Evolutionary conservation across 148 eudicot genomes (phyloP).

Genomic region (Cornus suecica): DNA sequence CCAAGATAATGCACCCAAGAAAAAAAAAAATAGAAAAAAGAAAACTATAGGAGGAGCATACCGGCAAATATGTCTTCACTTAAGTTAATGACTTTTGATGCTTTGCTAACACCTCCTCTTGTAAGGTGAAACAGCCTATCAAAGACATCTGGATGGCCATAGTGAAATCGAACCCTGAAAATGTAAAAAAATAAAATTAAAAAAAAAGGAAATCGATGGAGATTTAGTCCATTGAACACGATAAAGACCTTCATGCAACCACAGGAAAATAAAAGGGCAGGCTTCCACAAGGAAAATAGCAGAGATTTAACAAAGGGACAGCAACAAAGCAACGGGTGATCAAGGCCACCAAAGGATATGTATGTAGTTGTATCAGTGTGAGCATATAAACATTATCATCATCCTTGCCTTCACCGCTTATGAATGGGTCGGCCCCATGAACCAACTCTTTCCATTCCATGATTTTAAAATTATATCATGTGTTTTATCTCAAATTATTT

Average conservation of each 20-base stretch:
- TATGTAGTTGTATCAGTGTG: neutral
- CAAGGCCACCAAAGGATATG: neutral
- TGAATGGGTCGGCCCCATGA: too few relatives aligned
- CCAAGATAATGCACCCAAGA: neutral
- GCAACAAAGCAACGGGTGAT: neutral
- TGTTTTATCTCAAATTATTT: too few relatives aligned
- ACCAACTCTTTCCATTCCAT: too few relatives aligned
- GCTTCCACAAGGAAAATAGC: neutral
- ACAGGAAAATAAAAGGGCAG: neutral
- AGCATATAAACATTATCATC: neutral
- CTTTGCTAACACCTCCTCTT: constrained; percentile 97
- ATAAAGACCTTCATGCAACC: neutral
- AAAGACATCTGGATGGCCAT: constrained; percentile 99
- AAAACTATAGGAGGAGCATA: constrained; percentile 25
- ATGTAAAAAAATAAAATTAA: constrained; percentile 5
- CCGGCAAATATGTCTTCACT: constrained; percentile 99
- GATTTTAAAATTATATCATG: too few relatives aligned
- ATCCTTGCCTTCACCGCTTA: too few relatives aligned
- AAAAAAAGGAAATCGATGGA: constrained; percentile 1
- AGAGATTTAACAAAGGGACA: neutral
- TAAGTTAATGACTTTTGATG: constrained; percentile 89
- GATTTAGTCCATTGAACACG: neutral
- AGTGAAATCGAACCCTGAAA: constrained; percentile 95
- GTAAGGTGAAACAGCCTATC: constrained; percentile 96
- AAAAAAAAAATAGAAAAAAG: neutral